Conservation (phyloP, 352 stramenopile genomes). For the Pythium grandisporangium region DNA sequence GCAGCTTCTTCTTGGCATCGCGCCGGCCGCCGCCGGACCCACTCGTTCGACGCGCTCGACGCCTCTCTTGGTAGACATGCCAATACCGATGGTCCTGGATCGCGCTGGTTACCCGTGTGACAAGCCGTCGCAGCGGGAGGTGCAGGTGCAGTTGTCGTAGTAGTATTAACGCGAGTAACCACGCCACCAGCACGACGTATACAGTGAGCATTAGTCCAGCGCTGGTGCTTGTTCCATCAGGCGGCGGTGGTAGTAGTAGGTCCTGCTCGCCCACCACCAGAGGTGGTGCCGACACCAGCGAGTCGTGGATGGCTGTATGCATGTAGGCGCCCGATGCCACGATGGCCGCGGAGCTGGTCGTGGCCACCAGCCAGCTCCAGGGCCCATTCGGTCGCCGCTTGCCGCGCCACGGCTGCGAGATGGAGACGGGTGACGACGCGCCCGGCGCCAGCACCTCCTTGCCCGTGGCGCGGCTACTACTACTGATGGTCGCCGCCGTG, state of each 20-base stretch:
- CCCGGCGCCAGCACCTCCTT: too few relatives aligned
- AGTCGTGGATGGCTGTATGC: conserved; percentile 35
- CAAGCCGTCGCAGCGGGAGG: conserved; percentile 28
- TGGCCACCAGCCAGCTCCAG: conserved; percentile 75
- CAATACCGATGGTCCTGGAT: conserved; percentile 14
- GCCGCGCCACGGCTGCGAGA: background rate
- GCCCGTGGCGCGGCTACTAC: too few relatives aligned
- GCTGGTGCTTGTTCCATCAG: background rate
- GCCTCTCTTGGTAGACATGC: background rate
- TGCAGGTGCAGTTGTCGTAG: conserved; percentile 37
- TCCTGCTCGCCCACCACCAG: background rate
- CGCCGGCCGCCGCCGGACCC: background rate
- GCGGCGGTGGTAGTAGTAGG: background rate
- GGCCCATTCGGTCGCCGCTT: conserved; percentile 9
- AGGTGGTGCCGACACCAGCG: conserved; percentile 1
- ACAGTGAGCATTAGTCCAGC: conserved; percentile 26
- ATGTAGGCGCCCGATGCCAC: conserved; percentile 65
- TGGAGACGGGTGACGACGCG: too few relatives aligned
- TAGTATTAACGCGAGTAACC: conserved; percentile 33
- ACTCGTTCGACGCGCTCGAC: background rate
- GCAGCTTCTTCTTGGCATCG: background rate
- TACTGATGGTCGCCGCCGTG: too few relatives aligned
- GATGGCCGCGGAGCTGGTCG: conserved; percentile 52
- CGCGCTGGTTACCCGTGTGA: conserved; percentile 10
- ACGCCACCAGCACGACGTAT: conserved; percentile 22